phyloP scores from a whole-genome alignment of 164 flowering plant species.

The Houttuynia cordata region DNA sequence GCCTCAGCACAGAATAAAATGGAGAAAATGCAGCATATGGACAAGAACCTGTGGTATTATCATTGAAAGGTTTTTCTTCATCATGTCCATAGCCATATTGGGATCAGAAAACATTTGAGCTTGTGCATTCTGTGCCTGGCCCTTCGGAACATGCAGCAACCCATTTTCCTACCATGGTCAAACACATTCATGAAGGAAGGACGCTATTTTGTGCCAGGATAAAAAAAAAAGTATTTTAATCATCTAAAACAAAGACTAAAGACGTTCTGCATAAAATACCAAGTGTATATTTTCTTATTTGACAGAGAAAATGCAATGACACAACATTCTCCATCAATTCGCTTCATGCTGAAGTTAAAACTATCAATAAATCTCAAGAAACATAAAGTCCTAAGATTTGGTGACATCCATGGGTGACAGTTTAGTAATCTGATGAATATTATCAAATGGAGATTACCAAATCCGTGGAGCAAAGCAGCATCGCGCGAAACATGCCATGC shows the following conservation, averaged over 20 bases:
- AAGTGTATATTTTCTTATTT: background rate
- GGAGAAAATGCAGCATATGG: background rate
- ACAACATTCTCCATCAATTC: background rate
- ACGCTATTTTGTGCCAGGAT: background rate
- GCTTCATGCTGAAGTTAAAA: too few species aligned
- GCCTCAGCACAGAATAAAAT: background rate
- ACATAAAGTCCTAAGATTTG: background rate
- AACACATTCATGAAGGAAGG: background rate
- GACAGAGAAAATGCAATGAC: background rate
- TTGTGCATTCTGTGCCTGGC: conserved; percentile 77
- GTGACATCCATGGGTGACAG: too few species aligned
- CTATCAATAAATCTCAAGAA: background rate
- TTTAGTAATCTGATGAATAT: too few species aligned
- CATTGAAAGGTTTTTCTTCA: conserved; percentile 99
- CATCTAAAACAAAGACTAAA: background rate
- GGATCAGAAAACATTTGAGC: conserved; percentile 99
- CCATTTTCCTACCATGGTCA: conserved; percentile 73
- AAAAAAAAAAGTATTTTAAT: background rate
- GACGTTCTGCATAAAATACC: background rate
- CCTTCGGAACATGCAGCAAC: conserved; percentile 74
- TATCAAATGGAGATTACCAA: too few species aligned
- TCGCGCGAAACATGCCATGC: background rate
- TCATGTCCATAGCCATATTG: conserved; percentile 99
- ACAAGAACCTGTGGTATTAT: conserved; percentile 84
- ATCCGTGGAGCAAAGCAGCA: too few species aligned